Evolutionary conservation across 129 eudicot species (phyloP).

Genomic region (Saussurea involucrata): DNA sequence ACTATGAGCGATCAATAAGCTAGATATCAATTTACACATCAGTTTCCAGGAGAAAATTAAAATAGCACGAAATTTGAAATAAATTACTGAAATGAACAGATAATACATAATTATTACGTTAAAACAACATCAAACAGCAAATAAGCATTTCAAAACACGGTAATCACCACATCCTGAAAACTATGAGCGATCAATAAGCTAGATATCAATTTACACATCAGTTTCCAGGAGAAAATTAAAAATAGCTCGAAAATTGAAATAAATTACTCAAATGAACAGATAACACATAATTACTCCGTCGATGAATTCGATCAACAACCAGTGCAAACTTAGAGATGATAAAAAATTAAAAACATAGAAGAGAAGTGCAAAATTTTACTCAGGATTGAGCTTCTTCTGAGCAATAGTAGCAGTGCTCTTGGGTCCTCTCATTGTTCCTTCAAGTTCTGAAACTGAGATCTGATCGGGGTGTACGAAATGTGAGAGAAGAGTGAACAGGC

Average conservation of each 20-base stretch:
- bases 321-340: not conserved
- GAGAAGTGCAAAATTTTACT: constrained; percentile 13
- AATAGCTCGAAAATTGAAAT: not conserved
- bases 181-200: not conserved
- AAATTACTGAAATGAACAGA: constrained; percentile 1
- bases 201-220: not conserved
- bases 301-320: constrained; percentile 8
- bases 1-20: not conserved
- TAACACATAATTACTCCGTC: not conserved
- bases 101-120: not conserved
- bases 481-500: not conserved
- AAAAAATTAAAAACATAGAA: not conserved
- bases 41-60: not conserved
- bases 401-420: constrained; percentile 25
- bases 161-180: not conserved
- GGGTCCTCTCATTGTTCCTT: constrained; percentile 34
- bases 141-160: not conserved
- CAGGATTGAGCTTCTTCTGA: constrained; percentile 30
- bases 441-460: constrained; percentile 7
- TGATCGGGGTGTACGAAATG: constrained; percentile 8
- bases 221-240: not conserved
- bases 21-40: not conserved
- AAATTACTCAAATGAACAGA: constrained; percentile 2
- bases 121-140: not conserved
- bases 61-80: not conserved